Base-by-base conservation (phyloP, 345 rosid species). In the Balakata baccata region DNA sequence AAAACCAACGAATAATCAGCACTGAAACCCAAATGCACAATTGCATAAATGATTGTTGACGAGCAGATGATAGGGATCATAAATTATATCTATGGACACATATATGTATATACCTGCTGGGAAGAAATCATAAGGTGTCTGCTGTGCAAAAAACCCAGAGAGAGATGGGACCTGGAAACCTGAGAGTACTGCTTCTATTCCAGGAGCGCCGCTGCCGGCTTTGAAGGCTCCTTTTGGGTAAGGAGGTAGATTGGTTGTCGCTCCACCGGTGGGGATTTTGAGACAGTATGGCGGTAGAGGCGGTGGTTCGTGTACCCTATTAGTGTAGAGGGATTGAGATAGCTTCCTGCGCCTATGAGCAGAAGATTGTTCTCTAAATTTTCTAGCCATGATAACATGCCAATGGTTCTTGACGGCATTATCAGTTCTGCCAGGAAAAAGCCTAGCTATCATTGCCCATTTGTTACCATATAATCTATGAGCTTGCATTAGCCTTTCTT, bases 381-480 rank as follows among this genome's bases (percentile, higher is more conserved):
- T 95, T 70, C 97, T 93, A 47, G 99, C 96, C 99, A 95, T 95
- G 11, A 95, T 81, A 16, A 95, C 99, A 85, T 95, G 99, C 98
- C 98, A 95, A 80, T 95, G 98, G 68, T 95, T 95, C 92, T 95
- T 95, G 39, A 95, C 97, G 41, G 98, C 92, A 71, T 95, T 95
- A 82, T 95, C 99, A n/a, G 99, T 95, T 75, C 99, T 88, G 29
- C 99, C 99, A 22, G 99, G 98, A 71, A 95, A 95, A 12, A 95
- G 86, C 86, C 97, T 84, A 0, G 99, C 97, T 64, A 95, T 95
- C 97, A 95, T 89, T 61, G 99, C 98, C 99, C 99, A 95, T 79
- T 92, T 92, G 91, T 92, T 95, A 5, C 97, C 99, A 78, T 95
- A 92, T 45, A 92, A 82, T 69, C 98, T 88, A 78, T 95, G 98